A percentile compares a stretch with the other conserved stretches of the same genome.
Conservation (phyloP, 2,329 filamentous ascomycete genomes). For the Neurospora sp. region DNA sequence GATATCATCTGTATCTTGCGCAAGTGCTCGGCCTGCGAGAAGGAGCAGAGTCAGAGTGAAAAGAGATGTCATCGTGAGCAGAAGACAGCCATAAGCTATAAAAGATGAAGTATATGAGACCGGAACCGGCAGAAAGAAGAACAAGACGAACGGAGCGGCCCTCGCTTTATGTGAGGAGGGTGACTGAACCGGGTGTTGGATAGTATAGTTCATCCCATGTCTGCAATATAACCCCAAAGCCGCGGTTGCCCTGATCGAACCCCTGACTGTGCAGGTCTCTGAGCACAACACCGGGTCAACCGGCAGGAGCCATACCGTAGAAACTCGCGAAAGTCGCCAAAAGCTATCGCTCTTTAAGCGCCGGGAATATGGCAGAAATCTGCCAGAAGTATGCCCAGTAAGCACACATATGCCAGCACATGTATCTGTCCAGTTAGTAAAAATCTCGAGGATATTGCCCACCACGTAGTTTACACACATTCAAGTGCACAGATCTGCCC, state of each 20-base stretch:
- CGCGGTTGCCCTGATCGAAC: neutral
- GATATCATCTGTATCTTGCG: constrained; percentile 11
- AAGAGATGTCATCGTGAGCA: constrained; percentile 6
- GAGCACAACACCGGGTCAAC: neutral
- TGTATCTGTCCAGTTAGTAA: too few species aligned
- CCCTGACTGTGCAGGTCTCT: neutral
- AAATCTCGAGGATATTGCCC: too few species aligned
- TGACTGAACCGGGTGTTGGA: neutral
- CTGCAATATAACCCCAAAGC: neutral
- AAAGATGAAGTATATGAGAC: neutral
- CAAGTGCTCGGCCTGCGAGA: constrained; percentile 3
- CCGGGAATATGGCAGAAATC: too few species aligned
- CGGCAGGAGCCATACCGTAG: neutral
- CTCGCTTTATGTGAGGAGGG: neutral
- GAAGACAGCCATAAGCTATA: neutral
- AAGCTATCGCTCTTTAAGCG: too few species aligned
- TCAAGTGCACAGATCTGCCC: too few species aligned
- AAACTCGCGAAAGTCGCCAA: too few species aligned
- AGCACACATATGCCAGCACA: too few species aligned
- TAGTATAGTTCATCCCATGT: neutral
- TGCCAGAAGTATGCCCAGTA: too few species aligned
- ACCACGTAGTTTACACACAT: too few species aligned
- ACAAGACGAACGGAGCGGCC: neutral
- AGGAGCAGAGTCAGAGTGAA: constrained; percentile 7
- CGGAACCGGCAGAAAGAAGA: neutral